Percentiles rank a stretch among this genome's conserved stretches.
Conservation (phyloP, 768 basidiomycete genomes). For the Tulasnella sp. region DNA sequence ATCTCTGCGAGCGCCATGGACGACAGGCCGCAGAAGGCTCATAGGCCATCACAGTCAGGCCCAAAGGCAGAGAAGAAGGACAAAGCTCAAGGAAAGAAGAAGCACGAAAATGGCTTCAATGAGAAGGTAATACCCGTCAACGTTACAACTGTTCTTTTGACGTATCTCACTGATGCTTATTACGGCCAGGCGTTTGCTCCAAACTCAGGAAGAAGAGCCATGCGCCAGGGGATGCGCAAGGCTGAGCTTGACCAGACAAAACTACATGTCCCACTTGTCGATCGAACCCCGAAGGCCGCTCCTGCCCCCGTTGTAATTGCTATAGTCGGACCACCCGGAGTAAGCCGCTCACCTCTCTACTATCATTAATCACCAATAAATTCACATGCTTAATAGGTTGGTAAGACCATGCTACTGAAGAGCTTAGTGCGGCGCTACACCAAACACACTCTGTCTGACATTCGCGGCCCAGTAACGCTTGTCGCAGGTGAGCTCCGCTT, state of each 20-base stretch:
- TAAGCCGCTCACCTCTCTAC: slow-evolving; percentile 20
- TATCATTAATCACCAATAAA: background rate
- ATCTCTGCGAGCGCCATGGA: slow-evolving; percentile 38
- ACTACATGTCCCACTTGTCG: slow-evolving; percentile 90
- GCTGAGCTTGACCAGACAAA: slow-evolving; percentile 90
- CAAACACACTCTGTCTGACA: slow-evolving; percentile 83
- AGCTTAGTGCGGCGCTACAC: slow-evolving; percentile 85
- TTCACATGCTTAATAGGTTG: slow-evolving; percentile 35
- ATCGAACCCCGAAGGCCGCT: slow-evolving; percentile 81
- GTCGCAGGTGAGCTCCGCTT: slow-evolving; percentile 63
- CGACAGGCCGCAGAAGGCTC: slow-evolving; percentile 69
- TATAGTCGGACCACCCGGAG: slow-evolving; percentile 91
- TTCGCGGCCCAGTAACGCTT: slow-evolving; percentile 88
- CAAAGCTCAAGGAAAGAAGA: slow-evolving; percentile 49
- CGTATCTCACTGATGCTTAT: background rate
- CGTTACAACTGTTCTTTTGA: background rate
- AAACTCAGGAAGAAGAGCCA: slow-evolving; percentile 79
- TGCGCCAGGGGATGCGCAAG: slow-evolving; percentile 78
- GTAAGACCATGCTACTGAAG: slow-evolving; percentile 89
- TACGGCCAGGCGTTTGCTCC: slow-evolving; percentile 73
- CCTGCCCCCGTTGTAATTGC: slow-evolving; percentile 93
- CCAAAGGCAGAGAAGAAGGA: slow-evolving; percentile 67
- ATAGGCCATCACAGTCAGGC: slow-evolving; percentile 62
- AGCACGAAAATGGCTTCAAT: slow-evolving; percentile 70
- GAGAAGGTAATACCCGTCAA: slow-evolving; percentile 50